These are phyloP conservation scores for Clathrospora elynae DNA, from an alignment of 2,329 filamentous ascomycete genomes.

Conservation along the genomic window DNA sequence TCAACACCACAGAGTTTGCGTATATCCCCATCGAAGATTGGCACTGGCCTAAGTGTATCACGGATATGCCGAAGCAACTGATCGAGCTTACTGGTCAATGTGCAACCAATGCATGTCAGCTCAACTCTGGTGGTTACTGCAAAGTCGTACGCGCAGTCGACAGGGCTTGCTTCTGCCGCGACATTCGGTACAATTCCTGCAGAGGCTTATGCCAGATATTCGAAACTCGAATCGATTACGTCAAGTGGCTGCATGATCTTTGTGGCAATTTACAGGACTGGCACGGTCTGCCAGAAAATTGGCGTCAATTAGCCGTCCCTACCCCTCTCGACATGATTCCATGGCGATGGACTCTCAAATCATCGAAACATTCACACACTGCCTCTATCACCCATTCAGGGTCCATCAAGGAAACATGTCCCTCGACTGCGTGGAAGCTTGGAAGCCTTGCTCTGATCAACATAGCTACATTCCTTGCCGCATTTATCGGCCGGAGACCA, in stretches of 20 bases:
- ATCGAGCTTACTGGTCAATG: constrained; percentile 29
- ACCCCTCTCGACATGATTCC: constrained; percentile 39
- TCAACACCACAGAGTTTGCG: constrained; percentile 31
- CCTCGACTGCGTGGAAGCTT: constrained; percentile 31
- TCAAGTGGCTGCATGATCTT: constrained; percentile 40
- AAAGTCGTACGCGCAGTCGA: constrained; percentile 33
- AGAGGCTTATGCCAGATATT: constrained; percentile 37
- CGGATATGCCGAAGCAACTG: constrained; percentile 30
- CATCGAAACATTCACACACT: constrained; percentile 11
- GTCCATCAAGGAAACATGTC: constrained; percentile 14
- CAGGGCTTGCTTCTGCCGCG: constrained; percentile 38
- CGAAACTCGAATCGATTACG: constrained; percentile 39
- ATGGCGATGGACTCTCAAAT: constrained; percentile 38
- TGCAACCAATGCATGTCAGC: constrained; percentile 40
- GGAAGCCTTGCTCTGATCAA: constrained; percentile 32
- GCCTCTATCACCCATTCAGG: neutral
- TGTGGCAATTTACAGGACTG: constrained; percentile 38
- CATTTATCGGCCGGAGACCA: constrained; percentile 12
- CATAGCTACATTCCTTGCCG: constrained; percentile 23
- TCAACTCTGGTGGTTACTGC: constrained; percentile 41
- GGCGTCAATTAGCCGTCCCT: constrained; percentile 30
- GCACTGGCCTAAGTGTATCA: constrained; percentile 35
- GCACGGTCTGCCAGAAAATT: constrained; percentile 40
- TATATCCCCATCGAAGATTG: constrained; percentile 40
- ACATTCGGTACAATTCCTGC: constrained; percentile 37